Evolutionary conservation across 352 stramenopile genomes (phyloP), one percentile per base, ranked within the genome.

Genomic region (Pythium aphanidermatum): DNA sequence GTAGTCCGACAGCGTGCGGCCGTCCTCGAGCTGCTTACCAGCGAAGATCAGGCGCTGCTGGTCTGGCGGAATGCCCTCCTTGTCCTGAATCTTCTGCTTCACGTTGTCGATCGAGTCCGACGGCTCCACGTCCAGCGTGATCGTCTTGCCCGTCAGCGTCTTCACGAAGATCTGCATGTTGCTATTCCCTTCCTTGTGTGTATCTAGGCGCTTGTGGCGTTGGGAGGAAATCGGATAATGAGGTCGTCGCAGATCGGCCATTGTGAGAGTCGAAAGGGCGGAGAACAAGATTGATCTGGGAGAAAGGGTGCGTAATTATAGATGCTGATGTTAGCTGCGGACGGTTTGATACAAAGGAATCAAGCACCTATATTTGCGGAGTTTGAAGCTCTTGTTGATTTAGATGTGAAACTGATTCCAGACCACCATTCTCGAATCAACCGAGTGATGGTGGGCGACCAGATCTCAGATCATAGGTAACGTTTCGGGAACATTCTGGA

Each of bases 11-110:
- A 98, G 67, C n/a, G 90, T 96, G 58, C 96, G 96, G 20, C 78
- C 78, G 58, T 96, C 90, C 58, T 97, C 87, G 13, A 98, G 68
- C 77, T 98, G 94, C 71, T 98, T 96, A 41, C 92, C 95, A 21
- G 82, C 92, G 64, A 98, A 98, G 59, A 98, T 98, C 42, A 98
- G 73, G 27, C 93, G 76, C 68, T 98, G 92, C 70, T 98, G 90
- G 58, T 98, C 92, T 31, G 87, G 71, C 21, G 91, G 94, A 36
- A 98, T 97, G 42, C 90, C 91, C 60, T 97, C 85, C 64, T 85
- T 96, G 60, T 96, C 83, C 40, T 93, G 62, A 63, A 97, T 97
- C 67, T 96, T 97, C 25, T 88, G 81, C 85, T 99, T 98, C 33
- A 99, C 94, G 63, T 97, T 92, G 68, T 96, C 89, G 45, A 97